Evolutionary conservation across 148 eudicot species (phyloP), one percentile per base, ranked within the genome.

Genomic region (Chenopodium quinoa): DNA sequence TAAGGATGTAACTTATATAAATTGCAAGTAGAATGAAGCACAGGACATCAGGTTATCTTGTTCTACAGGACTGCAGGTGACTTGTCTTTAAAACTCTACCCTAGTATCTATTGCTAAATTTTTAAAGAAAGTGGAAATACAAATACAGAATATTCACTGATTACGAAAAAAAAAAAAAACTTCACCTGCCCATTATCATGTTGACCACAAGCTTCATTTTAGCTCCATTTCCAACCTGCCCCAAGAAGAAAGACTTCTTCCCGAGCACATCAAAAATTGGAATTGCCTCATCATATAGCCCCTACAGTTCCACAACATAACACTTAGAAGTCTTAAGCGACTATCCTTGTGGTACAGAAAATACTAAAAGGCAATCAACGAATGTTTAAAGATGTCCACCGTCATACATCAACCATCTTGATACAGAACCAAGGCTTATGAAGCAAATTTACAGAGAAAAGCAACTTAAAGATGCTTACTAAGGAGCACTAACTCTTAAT

Each of bases 141-240:
- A 0, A 58, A 68, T 31, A 62, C 10, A 31, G 25, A 71, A 71
- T 48, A 27, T 34, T 47, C 16, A 54, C 40, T 62, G 3, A 64
- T 52, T 32, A 50, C 37, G 71, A 73, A 23, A 69, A 29, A 78
- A 23, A 69, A 29, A 78, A 34, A 34, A 70, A 46, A 48, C n/a
- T 12, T 70, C 86, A 97, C 99, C 99, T 97, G 79, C 99, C 99
- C 99, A 97, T 94, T 65, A 92, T 88, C 99, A 94, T 97, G 89
- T 97, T 97, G 85, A 97, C 95, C 46, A 94, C 99, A 80, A 97
- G 99, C 91, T 97, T 97, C 99, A 94, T 97, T 87, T 90, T 91
- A 64, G 99, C 99, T 85, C 97, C 99, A 78, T 97, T 92, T 77
- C 99, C 99, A 66, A 97, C 89, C 76, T 91, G 70, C n/a, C 99